phyloP scores from a whole-genome alignment of 163 green algal species.

The Smithsoniella earleae region DNA sequence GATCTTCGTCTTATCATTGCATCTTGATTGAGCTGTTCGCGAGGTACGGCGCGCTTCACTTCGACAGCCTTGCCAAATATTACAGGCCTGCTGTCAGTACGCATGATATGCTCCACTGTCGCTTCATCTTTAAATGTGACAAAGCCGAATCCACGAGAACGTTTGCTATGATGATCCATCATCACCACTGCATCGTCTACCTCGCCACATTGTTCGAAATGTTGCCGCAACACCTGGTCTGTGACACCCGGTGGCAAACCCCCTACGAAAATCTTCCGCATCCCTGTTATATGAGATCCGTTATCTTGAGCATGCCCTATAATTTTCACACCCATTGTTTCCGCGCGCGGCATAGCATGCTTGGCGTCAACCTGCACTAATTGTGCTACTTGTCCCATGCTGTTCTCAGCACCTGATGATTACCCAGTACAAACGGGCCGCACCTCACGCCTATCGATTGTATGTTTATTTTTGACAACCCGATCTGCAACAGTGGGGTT shows the following conservation, averaged over 20 bases:
- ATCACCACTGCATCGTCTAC: conserved; percentile 93
- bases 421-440: neutral
- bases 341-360: neutral
- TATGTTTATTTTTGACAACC: conserved; percentile 79
- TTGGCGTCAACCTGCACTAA: conserved; percentile 5
- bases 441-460: conserved; percentile 84
- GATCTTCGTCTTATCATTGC: conserved; percentile 6
- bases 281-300: neutral
- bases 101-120: conserved; percentile 70
- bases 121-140: conserved; percentile 83
- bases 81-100: conserved; percentile 21
- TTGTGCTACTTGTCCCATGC: too few species aligned
- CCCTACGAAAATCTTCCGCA: conserved; percentile 88
- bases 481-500: conserved; percentile 72
- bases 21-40: conserved; percentile 12
- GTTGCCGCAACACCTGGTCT: conserved; percentile 63
- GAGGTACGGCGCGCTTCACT: conserved; percentile 16
- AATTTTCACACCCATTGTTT: neutral
- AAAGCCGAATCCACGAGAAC: conserved; percentile 91
- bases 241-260: conserved; percentile 79
- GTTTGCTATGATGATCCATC: conserved; percentile 86
- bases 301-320: conserved; percentile 15
- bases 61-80: conserved; percentile 29
- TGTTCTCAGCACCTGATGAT: too few species aligned
- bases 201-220: conserved; percentile 86